phyloP scores from a whole-genome alignment of 352 stramenopile genomes.

The Blastocystis sp. region DNA sequence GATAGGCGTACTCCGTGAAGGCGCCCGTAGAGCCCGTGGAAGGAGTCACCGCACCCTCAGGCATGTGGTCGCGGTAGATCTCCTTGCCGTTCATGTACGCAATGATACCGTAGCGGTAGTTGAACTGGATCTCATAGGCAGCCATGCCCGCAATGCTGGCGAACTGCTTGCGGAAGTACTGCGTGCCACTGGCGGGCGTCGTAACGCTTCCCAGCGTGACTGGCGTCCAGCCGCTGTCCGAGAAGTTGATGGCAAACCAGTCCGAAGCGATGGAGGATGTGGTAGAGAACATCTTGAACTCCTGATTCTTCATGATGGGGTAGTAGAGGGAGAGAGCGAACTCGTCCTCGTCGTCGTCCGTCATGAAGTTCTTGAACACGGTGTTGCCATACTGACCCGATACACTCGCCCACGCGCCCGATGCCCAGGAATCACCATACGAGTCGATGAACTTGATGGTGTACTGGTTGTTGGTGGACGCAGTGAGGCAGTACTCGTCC shows the following conservation, averaged over 20 bases:
- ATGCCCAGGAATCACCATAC: slow-evolving; percentile 35
- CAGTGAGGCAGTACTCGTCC: neutral
- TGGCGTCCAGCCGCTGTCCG: neutral
- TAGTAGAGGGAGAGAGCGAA: neutral
- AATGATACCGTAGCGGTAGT: too few species aligned
- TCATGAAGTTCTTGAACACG: neutral
- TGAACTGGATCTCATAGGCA: too few species aligned
- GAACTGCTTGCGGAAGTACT: too few species aligned
- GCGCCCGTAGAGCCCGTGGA: neutral
- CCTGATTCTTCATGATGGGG: too few species aligned
- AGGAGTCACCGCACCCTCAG: neutral
- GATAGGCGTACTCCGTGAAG: too few species aligned
- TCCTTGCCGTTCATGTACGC: too few species aligned
- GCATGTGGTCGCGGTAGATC: too few species aligned
- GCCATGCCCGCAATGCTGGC: too few species aligned
- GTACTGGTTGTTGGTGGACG: slow-evolving; percentile 28
- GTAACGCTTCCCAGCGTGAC: neutral
- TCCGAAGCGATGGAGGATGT: neutral
- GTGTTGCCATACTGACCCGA: neutral
- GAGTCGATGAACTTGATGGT: slow-evolving; percentile 18
- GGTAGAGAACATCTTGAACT: neutral
- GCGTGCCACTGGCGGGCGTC: too few species aligned
- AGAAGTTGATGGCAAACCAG: neutral
- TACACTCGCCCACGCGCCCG: neutral
- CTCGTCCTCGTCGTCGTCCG: neutral